Percentiles rank a stretch among this genome's conserved stretches.
Conservation (phyloP, 2,329 filamentous ascomycete species). For the Apiospora malaysiana region DNA sequence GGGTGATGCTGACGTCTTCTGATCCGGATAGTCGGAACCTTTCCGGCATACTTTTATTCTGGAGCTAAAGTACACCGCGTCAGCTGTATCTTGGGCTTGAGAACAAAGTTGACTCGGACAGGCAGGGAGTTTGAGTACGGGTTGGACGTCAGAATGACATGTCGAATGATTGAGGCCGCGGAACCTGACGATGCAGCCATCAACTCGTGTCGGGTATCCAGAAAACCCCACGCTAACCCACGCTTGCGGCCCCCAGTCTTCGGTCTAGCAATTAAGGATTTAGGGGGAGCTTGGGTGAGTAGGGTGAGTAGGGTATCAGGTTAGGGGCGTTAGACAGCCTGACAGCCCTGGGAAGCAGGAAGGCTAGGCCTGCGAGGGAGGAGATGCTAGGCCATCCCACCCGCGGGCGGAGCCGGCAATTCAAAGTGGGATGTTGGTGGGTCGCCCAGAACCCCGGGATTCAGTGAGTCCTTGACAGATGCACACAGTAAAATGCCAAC, state of each 20-base stretch:
- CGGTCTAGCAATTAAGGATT: neutral
- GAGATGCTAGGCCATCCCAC: neutral
- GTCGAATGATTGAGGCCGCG: neutral
- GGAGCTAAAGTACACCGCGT: neutral
- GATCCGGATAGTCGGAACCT: slow-evolving; percentile 1
- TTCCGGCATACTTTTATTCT: neutral
- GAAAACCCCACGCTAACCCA: slow-evolving; percentile 9
- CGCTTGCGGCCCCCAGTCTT: neutral
- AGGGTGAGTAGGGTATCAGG: neutral
- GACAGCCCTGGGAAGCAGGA: neutral
- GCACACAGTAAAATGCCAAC: neutral
- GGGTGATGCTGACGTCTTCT: slow-evolving; percentile 13
- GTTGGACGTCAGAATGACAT: slow-evolving; percentile 9
- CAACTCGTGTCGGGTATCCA: neutral
- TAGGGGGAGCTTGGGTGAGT: neutral
- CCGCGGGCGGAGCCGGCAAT: slow-evolving; percentile 12
- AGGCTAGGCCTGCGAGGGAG: neutral
- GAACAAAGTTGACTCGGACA: neutral
- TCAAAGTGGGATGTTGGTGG: slow-evolving; percentile 15
- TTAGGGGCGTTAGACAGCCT: neutral
- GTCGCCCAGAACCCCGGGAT: slow-evolving; percentile 14
- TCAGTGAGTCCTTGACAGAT: neutral
- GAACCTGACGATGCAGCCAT: slow-evolving; percentile 14
- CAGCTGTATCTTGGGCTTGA: neutral
- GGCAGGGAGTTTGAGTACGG: neutral